phyloP scores from a whole-genome alignment of 169 alveolate genomes.

The Plasmodium ovale region DNA sequence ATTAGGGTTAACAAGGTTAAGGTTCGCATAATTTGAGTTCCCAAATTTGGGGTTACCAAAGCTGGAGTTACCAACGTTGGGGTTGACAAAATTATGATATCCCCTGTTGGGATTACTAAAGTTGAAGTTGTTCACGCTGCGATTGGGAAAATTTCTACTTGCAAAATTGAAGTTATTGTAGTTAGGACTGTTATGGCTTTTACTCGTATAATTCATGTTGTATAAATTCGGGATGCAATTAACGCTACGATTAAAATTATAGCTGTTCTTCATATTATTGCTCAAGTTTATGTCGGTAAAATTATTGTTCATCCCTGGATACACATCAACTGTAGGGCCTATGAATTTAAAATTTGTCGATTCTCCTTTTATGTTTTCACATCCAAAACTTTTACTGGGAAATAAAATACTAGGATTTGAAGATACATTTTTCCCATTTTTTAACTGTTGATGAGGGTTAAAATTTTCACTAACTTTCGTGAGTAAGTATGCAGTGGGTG shows the following conservation, averaged over 20 bases:
- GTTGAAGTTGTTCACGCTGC: slow-evolving; percentile 9
- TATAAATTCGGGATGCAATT: neutral
- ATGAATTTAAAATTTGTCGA: neutral
- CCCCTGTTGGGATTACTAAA: slow-evolving; percentile 4
- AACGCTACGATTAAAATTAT: neutral
- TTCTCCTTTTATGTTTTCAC: neutral
- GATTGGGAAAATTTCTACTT: slow-evolving; percentile 17
- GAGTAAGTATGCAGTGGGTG: slow-evolving; percentile 42
- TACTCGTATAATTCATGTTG: slow-evolving; percentile 14
- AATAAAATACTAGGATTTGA: neutral
- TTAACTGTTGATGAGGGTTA: neutral
- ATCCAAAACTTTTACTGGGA: neutral
- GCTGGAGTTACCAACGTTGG: neutral
- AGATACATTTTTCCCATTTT: slow-evolving; percentile 6
- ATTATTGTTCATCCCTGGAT: neutral
- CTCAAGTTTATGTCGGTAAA: neutral
- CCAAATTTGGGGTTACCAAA: neutral
- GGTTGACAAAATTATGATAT: neutral
- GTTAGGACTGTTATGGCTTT: neutral
- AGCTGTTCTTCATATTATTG: neutral
- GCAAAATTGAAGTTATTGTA: slow-evolving; percentile 33
- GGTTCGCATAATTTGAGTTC: neutral
- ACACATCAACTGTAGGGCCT: neutral
- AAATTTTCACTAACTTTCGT: slow-evolving; percentile 22
- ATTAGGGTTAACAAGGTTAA: neutral